Conservation (phyloP, 2,329 filamentous ascomycete species). For the Zopfia rhizophila region DNA sequence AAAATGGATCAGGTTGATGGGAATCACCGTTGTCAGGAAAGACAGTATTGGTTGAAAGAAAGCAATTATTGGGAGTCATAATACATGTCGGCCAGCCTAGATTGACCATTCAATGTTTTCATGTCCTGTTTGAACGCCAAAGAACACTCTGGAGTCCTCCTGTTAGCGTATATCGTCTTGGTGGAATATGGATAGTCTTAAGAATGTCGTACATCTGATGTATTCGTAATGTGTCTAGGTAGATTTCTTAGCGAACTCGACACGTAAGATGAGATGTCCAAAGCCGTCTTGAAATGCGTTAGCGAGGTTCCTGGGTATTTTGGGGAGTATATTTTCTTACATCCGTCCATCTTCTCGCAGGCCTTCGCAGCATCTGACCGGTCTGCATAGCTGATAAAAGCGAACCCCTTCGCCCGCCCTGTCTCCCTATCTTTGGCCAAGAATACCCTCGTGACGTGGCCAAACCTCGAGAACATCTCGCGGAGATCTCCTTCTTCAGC, state of each 20-base stretch:
- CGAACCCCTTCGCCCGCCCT: slow-evolving; percentile 95
- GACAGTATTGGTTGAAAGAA: too few species aligned
- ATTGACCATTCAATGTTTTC: background rate
- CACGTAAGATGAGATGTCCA: slow-evolving; percentile 85
- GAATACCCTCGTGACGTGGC: slow-evolving; percentile 96
- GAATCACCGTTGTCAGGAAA: too few species aligned
- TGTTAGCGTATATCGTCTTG: background rate
- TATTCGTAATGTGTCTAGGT: slow-evolving; percentile 31
- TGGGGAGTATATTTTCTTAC: slow-evolving; percentile 54
- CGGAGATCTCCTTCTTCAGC: slow-evolving; percentile 95
- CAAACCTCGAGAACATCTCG: slow-evolving; percentile 98
- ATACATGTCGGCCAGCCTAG: slow-evolving; percentile 1
- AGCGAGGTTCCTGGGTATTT: slow-evolving; percentile 19
- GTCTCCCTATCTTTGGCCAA: slow-evolving; percentile 98
- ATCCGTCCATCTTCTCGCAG: slow-evolving; percentile 98
- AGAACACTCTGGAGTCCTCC: background rate
- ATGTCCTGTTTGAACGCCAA: background rate
- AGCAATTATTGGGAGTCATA: slow-evolving; percentile 1
- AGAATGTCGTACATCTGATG: background rate
- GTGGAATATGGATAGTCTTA: background rate
- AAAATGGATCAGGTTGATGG: too few species aligned
- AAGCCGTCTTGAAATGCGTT: slow-evolving; percentile 66
- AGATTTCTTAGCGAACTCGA: slow-evolving; percentile 82
- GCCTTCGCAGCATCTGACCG: slow-evolving; percentile 89
- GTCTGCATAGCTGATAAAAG: slow-evolving; percentile 97